phyloP scores from a whole-genome alignment of 2,329 filamentous ascomycete genomes.

The Coniochaeta sp. region DNA sequence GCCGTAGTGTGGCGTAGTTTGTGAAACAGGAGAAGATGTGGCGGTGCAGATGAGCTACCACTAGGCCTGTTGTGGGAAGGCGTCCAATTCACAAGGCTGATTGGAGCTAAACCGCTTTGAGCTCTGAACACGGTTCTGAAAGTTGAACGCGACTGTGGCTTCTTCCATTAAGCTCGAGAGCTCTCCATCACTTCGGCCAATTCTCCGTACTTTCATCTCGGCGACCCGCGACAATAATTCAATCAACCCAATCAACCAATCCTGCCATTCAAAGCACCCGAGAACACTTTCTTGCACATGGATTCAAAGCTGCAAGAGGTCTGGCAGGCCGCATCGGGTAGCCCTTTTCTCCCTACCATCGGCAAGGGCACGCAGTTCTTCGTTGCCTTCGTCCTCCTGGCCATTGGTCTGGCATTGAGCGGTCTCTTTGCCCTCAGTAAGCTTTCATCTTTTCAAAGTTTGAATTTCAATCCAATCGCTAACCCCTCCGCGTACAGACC shows the following conservation, averaged over 20 bases:
- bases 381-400: slow-evolving; percentile 69
- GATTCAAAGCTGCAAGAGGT: slow-evolving; percentile 78
- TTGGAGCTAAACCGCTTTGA: slow-evolving; percentile 4
- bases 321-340: slow-evolving; percentile 88
- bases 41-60: background rate
- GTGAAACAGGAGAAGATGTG: background rate
- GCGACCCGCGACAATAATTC: background rate
- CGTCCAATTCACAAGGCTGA: background rate
- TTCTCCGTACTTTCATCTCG: background rate
- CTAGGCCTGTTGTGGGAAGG: background rate
- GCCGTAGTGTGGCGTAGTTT: background rate
- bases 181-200: background rate
- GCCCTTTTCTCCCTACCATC: slow-evolving; percentile 74
- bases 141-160: background rate
- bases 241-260: background rate
- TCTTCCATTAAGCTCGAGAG: slow-evolving; percentile 1
- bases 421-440: slow-evolving; percentile 83
- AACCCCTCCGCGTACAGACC: slow-evolving; percentile 50
- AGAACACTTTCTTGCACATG: slow-evolving; percentile 42
- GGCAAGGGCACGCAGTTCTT: slow-evolving; percentile 79
- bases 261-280: background rate
- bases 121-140: slow-evolving; percentile 13
- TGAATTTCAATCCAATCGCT: slow-evolving; percentile 7
- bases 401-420: slow-evolving; percentile 64
- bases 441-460: slow-evolving; percentile 15